Conservation (phyloP, 2,329 filamentous ascomycete species). For the Botrytis deweyae region DNA sequence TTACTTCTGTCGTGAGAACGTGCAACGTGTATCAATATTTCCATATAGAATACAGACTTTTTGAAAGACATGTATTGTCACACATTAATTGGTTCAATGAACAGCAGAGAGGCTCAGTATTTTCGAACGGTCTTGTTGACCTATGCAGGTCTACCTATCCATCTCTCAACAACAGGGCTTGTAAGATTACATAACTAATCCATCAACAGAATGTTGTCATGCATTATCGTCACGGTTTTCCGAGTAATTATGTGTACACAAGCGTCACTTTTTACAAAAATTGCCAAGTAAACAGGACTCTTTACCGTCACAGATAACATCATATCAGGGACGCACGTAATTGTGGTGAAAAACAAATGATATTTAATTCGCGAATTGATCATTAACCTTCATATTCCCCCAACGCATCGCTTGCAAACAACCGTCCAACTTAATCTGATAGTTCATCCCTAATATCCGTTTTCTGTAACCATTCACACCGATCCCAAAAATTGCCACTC, state of each 20-base stretch:
- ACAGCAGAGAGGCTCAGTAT: background rate
- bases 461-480: constrained; percentile 13
- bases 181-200: background rate
- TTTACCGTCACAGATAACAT: background rate
- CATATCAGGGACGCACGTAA: background rate
- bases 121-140: background rate
- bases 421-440: constrained; percentile 8
- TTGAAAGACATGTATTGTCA: background rate
- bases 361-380: background rate
- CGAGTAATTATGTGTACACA: background rate
- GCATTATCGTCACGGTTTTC: background rate
- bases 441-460: constrained; percentile 19
- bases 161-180: background rate
- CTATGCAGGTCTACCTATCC: background rate
- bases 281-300: background rate
- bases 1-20: background rate
- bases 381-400: constrained; percentile 2
- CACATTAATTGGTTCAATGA: background rate
- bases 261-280: background rate
- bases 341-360: background rate
- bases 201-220: background rate
- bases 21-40: background rate
- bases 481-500: background rate
- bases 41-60: background rate
- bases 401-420: constrained; percentile 12